Conservation (phyloP, 352 stramenopile genomes). For the Phytophthora pisi region DNA sequence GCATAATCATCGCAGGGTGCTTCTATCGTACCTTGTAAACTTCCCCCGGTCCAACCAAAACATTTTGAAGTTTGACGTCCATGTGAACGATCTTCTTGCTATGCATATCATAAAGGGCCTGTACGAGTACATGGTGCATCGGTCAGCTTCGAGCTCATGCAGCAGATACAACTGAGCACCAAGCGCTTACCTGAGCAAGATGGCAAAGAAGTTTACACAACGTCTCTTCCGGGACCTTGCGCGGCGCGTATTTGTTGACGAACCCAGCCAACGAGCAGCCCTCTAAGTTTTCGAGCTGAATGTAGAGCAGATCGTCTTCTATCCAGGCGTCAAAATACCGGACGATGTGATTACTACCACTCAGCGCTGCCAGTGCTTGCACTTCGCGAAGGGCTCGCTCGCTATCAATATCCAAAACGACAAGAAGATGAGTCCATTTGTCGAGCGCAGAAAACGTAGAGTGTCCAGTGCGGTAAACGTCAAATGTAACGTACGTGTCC, state of each 20-base stretch:
- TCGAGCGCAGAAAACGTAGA: constrained; percentile 1
- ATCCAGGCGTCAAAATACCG: constrained; percentile 91
- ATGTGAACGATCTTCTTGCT: constrained; percentile 87
- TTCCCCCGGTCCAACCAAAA: constrained; percentile 63
- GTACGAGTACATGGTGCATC: neutral
- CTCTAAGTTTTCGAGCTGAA: constrained; percentile 79
- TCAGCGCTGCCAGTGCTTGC: constrained; percentile 81
- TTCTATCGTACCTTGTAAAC: constrained; percentile 69
- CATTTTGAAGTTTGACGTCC: constrained; percentile 89
- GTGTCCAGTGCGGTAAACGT: neutral
- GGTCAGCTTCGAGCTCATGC: neutral
- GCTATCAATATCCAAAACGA: constrained; percentile 28
- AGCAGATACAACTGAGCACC: neutral
- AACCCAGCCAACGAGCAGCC: constrained; percentile 70
- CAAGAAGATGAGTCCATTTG: neutral
- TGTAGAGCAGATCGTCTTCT: constrained; percentile 89
- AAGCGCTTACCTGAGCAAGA: constrained; percentile 56
- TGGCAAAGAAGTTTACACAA: constrained; percentile 82
- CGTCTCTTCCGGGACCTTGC: constrained; percentile 71
- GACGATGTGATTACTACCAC: constrained; percentile 76
- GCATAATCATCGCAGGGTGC: constrained; percentile 1
- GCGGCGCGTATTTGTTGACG: constrained; percentile 65
- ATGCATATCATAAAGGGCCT: constrained; percentile 86
- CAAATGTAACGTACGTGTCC: constrained; percentile 67
- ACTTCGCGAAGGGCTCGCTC: constrained; percentile 83